Base-by-base conservation (phyloP, 2,329 filamentous ascomycete genomes). In the Cordyceps cicadae region DNA sequence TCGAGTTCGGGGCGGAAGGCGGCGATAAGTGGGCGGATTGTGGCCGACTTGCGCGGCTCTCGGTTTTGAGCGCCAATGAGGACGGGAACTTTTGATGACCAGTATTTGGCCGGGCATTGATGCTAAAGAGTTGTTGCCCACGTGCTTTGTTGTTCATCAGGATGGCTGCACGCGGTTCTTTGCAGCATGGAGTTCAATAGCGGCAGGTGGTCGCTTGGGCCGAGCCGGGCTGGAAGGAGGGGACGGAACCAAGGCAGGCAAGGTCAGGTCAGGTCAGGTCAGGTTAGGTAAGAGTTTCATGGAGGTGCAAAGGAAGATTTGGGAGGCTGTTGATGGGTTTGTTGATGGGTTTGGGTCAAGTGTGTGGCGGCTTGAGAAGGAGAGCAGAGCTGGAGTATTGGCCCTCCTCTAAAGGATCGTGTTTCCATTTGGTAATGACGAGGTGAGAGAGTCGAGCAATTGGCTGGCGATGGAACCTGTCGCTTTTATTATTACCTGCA, bases 401-500 rank as follows among this genome's bases (percentile, higher is more conserved):
- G 24, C 24, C 24, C 24, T 24, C 24, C 24, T 24, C 24, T 24
- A 24, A 46, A 26, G 29, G 29, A n/a, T 11, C 19, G 19, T 29
- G 19, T 56, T 48, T 43, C 55, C 21, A 58, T 58, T 58, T 58
- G 46, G 55, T 51, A 51, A 58, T 58, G 37, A 48, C 4, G 12
- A 26, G 45, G 14, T 50, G 21, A 6, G 15, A 32, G 19, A 21
- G 15, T 57, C 45, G 9, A 12, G 4, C 24, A 21, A 46, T n/a
- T n/a, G n/a, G n/a, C n/a, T n/a, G n/a, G n/a, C n/a, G n/a, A n/a
- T 24, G 24, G 24, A 24, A 24, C 24, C 24, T 24, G 24, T 24
- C 24, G 24, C n/a, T 24, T 24, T 24, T 24, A 24, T 24, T 24
- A 24, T 24, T 24, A 24, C 24, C 24, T 24, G 24, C 4, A 24